Evolutionary conservation across 352 stramenopile species (phyloP).

Genomic region (Globisporangium carolinianum): DNA sequence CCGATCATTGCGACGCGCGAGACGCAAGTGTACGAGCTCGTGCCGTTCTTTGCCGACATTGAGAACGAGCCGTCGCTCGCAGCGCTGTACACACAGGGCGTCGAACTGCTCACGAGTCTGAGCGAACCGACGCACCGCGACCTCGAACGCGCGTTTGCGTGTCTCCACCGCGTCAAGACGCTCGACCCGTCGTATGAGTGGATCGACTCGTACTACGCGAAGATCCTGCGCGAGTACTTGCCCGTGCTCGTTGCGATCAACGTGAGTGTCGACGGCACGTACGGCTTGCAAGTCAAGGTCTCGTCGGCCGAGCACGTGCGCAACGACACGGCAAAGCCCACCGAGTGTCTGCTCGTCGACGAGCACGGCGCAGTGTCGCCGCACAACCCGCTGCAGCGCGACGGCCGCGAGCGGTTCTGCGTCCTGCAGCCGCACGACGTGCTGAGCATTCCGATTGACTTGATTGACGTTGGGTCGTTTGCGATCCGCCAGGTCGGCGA

Average conservation of each 20-base stretch:
- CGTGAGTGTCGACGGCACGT: conserved; percentile 62
- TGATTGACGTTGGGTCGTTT: conserved; percentile 65
- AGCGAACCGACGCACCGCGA: conserved; percentile 49
- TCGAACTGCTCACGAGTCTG: conserved; percentile 57
- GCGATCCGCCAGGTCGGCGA: conserved; percentile 82
- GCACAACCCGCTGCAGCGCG: conserved; percentile 53
- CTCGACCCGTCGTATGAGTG: conserved; percentile 76
- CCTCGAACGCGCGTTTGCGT: conserved; percentile 69
- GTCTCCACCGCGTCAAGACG: conserved; percentile 58
- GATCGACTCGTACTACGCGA: conserved; percentile 76
- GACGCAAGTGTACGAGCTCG: conserved; percentile 74
- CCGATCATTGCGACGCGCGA: conserved; percentile 61
- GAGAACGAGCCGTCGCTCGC: conserved; percentile 60
- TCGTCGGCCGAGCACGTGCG: conserved; percentile 62
- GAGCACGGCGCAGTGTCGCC: conserved; percentile 31
- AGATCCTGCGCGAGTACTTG: conserved; percentile 62
- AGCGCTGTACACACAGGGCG: conserved; percentile 58
- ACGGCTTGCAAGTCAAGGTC: conserved; percentile 74
- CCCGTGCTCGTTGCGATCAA: conserved; percentile 64
- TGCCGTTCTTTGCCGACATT: conserved; percentile 65
- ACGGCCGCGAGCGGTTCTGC: conserved; percentile 43
- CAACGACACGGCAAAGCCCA: conserved; percentile 75
- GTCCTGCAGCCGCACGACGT: conserved; percentile 39
- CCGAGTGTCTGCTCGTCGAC: conserved; percentile 65
- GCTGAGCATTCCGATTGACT: conserved; percentile 66